phyloP scores from a whole-genome alignment of 129 eudicot species.

The Chrysanthemum lavandulifolium region DNA sequence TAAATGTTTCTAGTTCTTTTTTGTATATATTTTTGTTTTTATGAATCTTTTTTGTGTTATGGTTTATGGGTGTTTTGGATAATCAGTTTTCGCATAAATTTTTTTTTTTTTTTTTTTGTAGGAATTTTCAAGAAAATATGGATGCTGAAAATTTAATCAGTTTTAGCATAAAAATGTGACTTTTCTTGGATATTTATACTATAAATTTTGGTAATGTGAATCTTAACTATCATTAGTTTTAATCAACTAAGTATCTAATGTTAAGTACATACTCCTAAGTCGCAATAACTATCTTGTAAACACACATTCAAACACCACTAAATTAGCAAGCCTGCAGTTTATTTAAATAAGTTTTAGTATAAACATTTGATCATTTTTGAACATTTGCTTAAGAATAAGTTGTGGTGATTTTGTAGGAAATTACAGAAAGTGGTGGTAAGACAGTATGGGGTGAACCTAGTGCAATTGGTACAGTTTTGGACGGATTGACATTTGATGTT shows the following conservation, averaged over 20 bases:
- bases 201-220: too few species aligned
- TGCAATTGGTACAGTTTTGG: constrained; percentile 75
- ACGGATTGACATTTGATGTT: constrained; percentile 76
- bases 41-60: constrained; percentile 9
- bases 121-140: background rate
- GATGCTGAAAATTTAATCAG: background rate
- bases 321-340: too few species aligned
- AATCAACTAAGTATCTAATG: too few species aligned
- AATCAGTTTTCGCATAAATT: background rate
- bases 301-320: background rate
- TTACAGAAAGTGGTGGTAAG: constrained; percentile 83
- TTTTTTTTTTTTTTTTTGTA: background rate
- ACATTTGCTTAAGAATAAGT: background rate
- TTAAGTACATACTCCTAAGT: too few species aligned
- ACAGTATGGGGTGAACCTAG: constrained; percentile 91
- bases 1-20: constrained; percentile 13
- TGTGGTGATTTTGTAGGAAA: constrained; percentile 55
- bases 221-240: too few species aligned
- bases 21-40: background rate
- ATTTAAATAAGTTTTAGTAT: background rate
- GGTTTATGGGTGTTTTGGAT: constrained; percentile 16
- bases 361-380: background rate
- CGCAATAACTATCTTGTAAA: too few species aligned
- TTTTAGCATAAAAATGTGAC: constrained; percentile 4
- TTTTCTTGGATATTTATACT: too few species aligned